A percentile compares a stretch with the other conserved stretches of the same genome.
Conservation (phyloP, 306 rosid species). For the Quercus cerris region DNA sequence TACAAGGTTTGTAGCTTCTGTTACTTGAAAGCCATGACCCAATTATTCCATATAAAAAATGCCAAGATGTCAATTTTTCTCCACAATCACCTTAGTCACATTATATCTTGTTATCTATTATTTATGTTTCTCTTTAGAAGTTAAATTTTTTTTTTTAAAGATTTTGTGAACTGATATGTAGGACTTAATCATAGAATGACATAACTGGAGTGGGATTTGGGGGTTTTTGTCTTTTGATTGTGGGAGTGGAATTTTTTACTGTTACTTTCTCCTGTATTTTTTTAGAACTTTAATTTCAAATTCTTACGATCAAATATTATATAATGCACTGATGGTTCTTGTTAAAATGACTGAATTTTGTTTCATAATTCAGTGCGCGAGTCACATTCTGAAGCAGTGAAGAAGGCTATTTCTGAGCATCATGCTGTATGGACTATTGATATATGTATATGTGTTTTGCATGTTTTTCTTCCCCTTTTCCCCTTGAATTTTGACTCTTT, state of each 20-base stretch:
- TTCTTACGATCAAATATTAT: constrained; percentile 1
- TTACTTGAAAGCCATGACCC: neutral
- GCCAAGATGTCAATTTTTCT: constrained; percentile 6
- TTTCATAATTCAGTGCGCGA: constrained; percentile 51
- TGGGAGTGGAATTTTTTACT: neutral
- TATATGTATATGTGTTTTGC: constrained; percentile 7
- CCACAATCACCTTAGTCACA: neutral
- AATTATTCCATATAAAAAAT: neutral
- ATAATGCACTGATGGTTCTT: constrained; percentile 5
- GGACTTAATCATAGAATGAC: neutral
- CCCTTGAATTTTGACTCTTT: constrained; percentile 4
- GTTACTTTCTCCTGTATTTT: neutral
- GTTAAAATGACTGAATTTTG: constrained; percentile 30
- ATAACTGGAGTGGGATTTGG: neutral
- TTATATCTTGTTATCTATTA: neutral
- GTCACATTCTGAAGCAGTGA: constrained; percentile 71
- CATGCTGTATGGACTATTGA: constrained; percentile 58
- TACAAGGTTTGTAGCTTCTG: constrained; percentile 50
- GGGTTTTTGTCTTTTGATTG: neutral
- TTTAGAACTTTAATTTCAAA: neutral
- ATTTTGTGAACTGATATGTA: no score
- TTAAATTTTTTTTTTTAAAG: no score
- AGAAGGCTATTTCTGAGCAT: constrained; percentile 58
- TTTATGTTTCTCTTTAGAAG: no score
- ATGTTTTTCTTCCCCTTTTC: constrained; percentile 4